A percentile compares a stretch with the other conserved stretches of the same genome.
Evolutionary conservation across 1,284 basidiomycete species (phyloP).

Genomic region (Abortiporus biennis): DNA sequence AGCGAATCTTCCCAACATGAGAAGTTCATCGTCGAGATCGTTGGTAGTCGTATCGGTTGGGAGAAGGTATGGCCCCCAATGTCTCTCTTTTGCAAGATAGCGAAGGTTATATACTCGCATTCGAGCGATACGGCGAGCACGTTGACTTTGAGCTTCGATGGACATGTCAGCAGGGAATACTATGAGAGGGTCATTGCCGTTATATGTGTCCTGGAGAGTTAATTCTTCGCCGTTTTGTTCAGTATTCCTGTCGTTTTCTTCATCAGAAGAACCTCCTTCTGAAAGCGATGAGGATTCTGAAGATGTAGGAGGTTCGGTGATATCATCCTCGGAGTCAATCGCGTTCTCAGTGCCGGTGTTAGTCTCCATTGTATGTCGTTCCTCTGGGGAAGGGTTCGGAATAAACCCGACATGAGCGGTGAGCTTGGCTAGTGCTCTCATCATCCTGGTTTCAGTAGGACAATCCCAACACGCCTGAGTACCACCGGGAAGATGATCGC

Average conservation of each 20-base stretch:
- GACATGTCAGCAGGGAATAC: constrained; percentile 6
- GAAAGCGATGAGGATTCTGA: neutral
- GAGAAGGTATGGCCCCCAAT: constrained; percentile 42
- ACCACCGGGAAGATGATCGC: constrained; percentile 10
- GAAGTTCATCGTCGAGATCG: neutral
- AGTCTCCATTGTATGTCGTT: neutral
- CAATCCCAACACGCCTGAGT: constrained; percentile 18
- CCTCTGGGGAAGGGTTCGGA: constrained; percentile 11
- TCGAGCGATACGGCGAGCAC: constrained; percentile 22
- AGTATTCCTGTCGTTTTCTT: neutral
- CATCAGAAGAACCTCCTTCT: neutral
- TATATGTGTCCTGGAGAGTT: neutral
- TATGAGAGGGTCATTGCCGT: neutral
- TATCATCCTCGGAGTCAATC: neutral
- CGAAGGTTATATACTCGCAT: constrained; percentile 40
- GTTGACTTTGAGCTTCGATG: constrained; percentile 18
- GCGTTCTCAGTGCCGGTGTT: constrained; percentile 5
- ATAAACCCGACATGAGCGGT: constrained; percentile 12
- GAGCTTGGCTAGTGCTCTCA: constrained; percentile 11
- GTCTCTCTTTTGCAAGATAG: constrained; percentile 33
- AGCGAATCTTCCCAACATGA: too few relatives aligned
- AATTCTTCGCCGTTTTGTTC: neutral
- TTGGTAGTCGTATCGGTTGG: constrained; percentile 10
- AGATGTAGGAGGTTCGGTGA: neutral
- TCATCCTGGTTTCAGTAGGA: constrained; percentile 10